Conservation (phyloP, 2,329 filamentous ascomycete species). For the Acephala macrosclerotiorum region DNA sequence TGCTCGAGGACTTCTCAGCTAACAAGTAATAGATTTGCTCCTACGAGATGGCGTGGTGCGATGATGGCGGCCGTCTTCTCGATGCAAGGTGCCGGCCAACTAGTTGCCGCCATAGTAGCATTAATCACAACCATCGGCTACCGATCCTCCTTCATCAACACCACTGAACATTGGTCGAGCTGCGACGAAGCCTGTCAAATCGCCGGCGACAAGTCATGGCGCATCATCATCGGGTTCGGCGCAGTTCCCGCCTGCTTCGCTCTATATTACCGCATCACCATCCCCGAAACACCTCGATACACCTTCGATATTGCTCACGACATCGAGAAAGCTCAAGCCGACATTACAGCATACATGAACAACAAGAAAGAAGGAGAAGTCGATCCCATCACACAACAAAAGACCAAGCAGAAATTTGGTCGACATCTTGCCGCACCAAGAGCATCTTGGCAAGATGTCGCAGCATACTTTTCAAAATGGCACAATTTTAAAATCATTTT, state of each 20-base stretch:
- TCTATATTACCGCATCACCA: constrained; percentile 86
- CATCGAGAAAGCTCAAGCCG: constrained; percentile 76
- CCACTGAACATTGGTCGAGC: constrained; percentile 51
- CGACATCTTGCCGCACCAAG: constrained; percentile 67
- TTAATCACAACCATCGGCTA: constrained; percentile 73
- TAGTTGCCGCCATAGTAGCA: constrained; percentile 73
- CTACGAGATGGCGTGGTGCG: constrained; percentile 80
- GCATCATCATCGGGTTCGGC: constrained; percentile 80
- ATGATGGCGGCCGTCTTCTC: constrained; percentile 88
- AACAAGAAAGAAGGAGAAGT: constrained; percentile 57
- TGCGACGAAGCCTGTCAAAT: constrained; percentile 70
- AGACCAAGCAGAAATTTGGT: constrained; percentile 59
- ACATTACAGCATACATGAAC: constrained; percentile 67
- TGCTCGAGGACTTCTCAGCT: not conserved
- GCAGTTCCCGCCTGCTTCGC: constrained; percentile 80
- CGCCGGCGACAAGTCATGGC: constrained; percentile 83
- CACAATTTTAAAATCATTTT: constrained; percentile 74
- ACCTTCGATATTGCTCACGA: constrained; percentile 83
- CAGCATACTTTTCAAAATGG: constrained; percentile 72
- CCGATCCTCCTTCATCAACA: constrained; percentile 56
- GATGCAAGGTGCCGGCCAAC: constrained; percentile 85
- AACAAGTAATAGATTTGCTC: constrained; percentile 67
- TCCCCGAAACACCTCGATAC: constrained; percentile 84
- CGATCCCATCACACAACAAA: constrained; percentile 56
- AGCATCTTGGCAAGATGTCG: constrained; percentile 74